Percentiles rank a stretch among this genome's conserved stretches.
phyloP scores from a whole-genome alignment of 2,329 filamentous ascomycete species.

The Fusarium zealandicum region DNA sequence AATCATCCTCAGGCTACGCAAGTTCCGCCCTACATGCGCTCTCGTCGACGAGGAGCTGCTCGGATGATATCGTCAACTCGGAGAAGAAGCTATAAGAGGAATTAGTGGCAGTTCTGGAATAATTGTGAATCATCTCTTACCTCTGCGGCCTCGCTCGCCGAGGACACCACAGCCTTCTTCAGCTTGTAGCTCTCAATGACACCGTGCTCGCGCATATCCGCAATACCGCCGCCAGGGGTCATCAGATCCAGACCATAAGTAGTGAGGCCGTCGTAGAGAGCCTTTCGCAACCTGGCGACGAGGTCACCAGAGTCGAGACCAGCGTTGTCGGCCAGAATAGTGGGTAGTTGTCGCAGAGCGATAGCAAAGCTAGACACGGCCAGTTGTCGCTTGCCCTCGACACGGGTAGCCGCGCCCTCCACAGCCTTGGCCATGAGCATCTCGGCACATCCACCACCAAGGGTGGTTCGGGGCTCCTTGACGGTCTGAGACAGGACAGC shows the following conservation, averaged over 20 bases:
- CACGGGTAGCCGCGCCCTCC: slow-evolving; percentile 88
- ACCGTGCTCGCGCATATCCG: slow-evolving; percentile 94
- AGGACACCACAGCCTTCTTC: slow-evolving; percentile 97
- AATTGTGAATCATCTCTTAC: slow-evolving; percentile 59
- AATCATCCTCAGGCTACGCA: slow-evolving; percentile 34
- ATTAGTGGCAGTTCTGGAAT: slow-evolving; percentile 30
- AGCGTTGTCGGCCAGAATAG: slow-evolving; percentile 96
- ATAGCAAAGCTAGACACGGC: slow-evolving; percentile 90
- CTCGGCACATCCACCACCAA: slow-evolving; percentile 95
- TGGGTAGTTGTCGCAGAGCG: slow-evolving; percentile 90
- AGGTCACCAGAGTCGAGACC: slow-evolving; percentile 95
- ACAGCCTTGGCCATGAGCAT: slow-evolving; percentile 99
- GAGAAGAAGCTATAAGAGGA: slow-evolving; percentile 72
- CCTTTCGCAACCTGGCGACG: slow-evolving; percentile 88
- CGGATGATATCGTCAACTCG: slow-evolving; percentile 98
- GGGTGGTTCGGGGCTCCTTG: slow-evolving; percentile 89
- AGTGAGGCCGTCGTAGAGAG: slow-evolving; percentile 92
- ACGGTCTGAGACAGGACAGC: slow-evolving; percentile 97
- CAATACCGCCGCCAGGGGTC: slow-evolving; percentile 88
- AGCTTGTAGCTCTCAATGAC: slow-evolving; percentile 99
- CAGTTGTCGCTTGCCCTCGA: slow-evolving; percentile 95
- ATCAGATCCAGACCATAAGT: slow-evolving; percentile 90
- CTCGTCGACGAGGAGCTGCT: slow-evolving; percentile 74
- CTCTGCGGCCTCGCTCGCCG: slow-evolving; percentile 95
- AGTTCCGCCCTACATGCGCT: slow-evolving; percentile 47